Conservation (phyloP, 2,329 filamentous ascomycete species). For the Scytalidium sp. region DNA sequence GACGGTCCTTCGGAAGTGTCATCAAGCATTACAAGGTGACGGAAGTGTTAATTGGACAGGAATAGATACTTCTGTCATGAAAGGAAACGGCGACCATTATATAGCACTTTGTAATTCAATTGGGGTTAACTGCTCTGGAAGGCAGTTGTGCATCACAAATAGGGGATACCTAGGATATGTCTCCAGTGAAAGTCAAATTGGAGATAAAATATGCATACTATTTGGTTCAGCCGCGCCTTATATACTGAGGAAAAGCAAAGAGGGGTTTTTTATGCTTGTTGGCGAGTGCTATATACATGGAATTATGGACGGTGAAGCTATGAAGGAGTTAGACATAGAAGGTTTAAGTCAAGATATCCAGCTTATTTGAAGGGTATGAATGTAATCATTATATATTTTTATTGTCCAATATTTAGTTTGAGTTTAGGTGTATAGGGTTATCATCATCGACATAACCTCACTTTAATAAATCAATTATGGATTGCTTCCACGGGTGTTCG, state of each 20-base stretch:
- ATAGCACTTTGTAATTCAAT: slow-evolving; percentile 2
- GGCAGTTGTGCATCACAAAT: slow-evolving; percentile 4
- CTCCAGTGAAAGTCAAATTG: slow-evolving; percentile 2
- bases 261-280: slow-evolving; percentile 15
- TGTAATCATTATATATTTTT: not conserved
- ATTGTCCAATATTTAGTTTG: no score
- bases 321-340: slow-evolving; percentile 3
- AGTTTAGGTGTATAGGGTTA: no score
- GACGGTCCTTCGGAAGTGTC: not conserved
- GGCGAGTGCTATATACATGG: slow-evolving; percentile 23
- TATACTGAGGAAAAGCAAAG: slow-evolving; percentile 6
- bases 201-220: slow-evolving; percentile 4
- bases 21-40: not conserved
- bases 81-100: not conserved
- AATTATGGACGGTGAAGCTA: slow-evolving; percentile 20
- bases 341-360: slow-evolving; percentile 6
- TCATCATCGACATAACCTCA: no score
- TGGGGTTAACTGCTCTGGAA: slow-evolving; percentile 2
- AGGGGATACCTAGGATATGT: slow-evolving; percentile 4
- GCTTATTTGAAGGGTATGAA: not conserved
- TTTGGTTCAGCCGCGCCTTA: slow-evolving; percentile 5
- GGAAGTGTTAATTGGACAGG: slow-evolving; percentile 1
- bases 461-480: no score
- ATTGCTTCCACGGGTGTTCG: no score
- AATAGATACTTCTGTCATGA: not conserved